Base-by-base conservation (phyloP, 1,284 basidiomycete genomes). In the Porphyrellus sp. region DNA sequence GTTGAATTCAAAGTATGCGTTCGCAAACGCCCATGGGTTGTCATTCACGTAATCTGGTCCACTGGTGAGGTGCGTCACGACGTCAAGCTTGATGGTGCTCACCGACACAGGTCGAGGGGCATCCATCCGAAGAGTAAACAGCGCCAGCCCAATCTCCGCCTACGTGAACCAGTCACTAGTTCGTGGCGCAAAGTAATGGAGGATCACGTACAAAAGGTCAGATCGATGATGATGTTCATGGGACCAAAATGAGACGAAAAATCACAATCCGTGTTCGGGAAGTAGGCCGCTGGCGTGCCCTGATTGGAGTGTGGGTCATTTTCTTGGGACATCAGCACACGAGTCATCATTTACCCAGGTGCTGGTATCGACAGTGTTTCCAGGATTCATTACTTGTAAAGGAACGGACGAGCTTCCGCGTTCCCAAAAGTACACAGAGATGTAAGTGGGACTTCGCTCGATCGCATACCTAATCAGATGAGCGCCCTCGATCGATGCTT, bases 101-200 rank as follows among this genome's bases (percentile, higher is more conserved):
- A 72, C 72, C 65, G 28, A 64, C 56, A 30, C 65, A 71, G 18
- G 53, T 63, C 6, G 59, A 61, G 4, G 73, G 70, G 44, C 73
- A 76, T 30, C 62, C 65, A 39, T 64, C 58, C 2, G 56, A 24
- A 24, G 51, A 34, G 49, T 70, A 75, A 31, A 61, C 60, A 3
- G 49, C 37, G 1, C 75, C 74, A 38, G 76, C 75, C 72, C 74
- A 75, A 52, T 74, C 70, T 23, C 76, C 75, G 46, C 75, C 72
- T 73, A 21, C 15, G 24, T 31, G 33, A 34, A 21, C 16, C 39
- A 39, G 13, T 6, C 4, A 13, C 39, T 6, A 38, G 4, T 8
- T 31, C 7, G n/a, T n/a, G n/a, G n/a, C n/a, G n/a, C 35, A 12
- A 34, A 37, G 27, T 18, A 37, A 30, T 16, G 43, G 18, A 35